Base-by-base conservation (phyloP, 83 land plant species). In the Diphasiastrum complanatum region DNA sequence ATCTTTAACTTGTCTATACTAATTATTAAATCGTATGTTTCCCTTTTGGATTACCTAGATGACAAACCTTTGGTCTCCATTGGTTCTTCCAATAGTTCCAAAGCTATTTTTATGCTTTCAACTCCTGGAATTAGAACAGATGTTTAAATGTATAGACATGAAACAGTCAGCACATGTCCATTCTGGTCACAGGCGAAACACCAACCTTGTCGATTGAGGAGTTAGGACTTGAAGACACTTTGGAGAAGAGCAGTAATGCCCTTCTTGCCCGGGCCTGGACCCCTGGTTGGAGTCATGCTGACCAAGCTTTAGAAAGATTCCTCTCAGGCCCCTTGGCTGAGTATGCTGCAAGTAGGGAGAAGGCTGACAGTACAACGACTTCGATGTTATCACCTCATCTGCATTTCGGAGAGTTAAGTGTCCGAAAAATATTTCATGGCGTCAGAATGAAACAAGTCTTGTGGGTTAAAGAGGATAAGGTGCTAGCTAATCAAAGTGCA, bases 401-500 rank as follows among this genome's bases (percentile, higher is more conserved):
- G 18, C 73, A 70, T 45, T 70, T 63, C 54, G 73, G 73, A 12
- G 73, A 70, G 30, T 19, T 70, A 27, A 70, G 73, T 41, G 68
- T 70, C 8, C 68, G 73, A 16, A 70, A 70, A 35, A 33, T 70
- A 5, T 70, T 70, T 29, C 60, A 70, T 32, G 51, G 40, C 43
- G 60, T 63, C 32, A 57, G 70, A 1, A 70, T 22, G 27, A 62
- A 64, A 29, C 73, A 70, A 25, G 28, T 70, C 29, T 29, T 43
- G 4, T 70, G 69, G 69, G 35, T 49, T 5, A 45, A 51, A 29
- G 70, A 69, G 43, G 67, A 45, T 24, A 49, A 4, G 24, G 58
- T 33, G 25, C 23, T 5, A 6, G 72, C 57, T 25, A 68, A 69
- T 2, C 48, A 45, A 23, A 70, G 70, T 18, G 60, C 53, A 26